Evolutionary conservation across 805 yeast species (phyloP).

Genomic region (Ogataea saltuana): DNA sequence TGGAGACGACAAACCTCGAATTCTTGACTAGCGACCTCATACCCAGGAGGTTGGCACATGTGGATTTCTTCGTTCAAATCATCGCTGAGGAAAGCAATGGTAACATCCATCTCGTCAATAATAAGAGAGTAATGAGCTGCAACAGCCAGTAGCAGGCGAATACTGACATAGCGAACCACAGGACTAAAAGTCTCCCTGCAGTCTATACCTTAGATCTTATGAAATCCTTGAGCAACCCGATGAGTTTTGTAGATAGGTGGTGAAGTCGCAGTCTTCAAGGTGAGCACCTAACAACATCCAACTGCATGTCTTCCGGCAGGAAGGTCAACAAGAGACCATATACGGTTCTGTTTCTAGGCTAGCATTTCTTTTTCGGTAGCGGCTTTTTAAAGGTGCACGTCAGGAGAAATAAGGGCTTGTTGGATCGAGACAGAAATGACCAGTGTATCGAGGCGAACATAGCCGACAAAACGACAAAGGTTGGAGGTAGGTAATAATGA

Average conservation of each 20-base stretch:
- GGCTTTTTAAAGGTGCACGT: neutral
- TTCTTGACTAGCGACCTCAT: neutral
- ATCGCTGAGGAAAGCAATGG: neutral
- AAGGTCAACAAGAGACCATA: neutral
- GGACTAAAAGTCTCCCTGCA: neutral
- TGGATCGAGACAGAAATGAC: neutral
- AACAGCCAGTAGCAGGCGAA: neutral
- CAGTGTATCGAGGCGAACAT: neutral
- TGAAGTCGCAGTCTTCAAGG: neutral
- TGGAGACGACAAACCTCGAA: neutral
- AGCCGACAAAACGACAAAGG: neutral
- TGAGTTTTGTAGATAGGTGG: neutral
- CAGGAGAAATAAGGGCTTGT: neutral
- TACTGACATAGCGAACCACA: neutral
- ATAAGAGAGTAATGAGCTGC: neutral
- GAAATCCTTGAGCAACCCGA: neutral
- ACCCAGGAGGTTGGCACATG: neutral
- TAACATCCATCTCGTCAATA: neutral
- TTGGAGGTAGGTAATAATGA: neutral
- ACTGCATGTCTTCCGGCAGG: constrained; percentile 1
- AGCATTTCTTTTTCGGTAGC: neutral
- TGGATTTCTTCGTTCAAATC: neutral
- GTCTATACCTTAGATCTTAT: neutral
- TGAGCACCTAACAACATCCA: constrained; percentile 4
- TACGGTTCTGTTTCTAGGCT: neutral